phyloP scores from a whole-genome alignment of 192 early-diverging fungal genomes.

The Lobosporangium transversale region DNA sequence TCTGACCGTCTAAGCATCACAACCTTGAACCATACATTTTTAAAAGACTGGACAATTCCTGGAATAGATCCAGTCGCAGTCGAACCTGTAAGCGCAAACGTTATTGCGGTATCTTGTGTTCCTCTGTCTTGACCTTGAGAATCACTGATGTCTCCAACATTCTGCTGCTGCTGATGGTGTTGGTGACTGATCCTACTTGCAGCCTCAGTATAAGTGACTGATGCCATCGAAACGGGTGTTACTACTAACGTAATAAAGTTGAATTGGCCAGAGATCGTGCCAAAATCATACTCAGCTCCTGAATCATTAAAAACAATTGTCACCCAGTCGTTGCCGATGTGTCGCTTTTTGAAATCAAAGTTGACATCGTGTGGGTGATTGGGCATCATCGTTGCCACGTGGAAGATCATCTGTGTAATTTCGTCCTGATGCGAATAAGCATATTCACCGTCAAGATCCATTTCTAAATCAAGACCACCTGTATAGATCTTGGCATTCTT shows the following conservation, averaged over 20 bases:
- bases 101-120: neutral
- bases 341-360: conserved; percentile 89
- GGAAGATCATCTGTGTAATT: conserved; percentile 91
- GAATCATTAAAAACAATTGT: conserved; percentile 95
- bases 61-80: neutral
- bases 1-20: conserved; percentile 75
- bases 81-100: neutral
- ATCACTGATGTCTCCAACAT: conserved; percentile 12
- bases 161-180: conserved; percentile 25
- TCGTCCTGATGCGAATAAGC: conserved; percentile 86
- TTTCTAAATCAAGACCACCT: conserved; percentile 87
- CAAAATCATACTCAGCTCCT: conserved; percentile 81
- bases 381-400: conserved; percentile 96
- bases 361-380: conserved; percentile 76
- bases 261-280: conserved; percentile 94
- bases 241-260: conserved; percentile 97
- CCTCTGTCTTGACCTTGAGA: neutral
- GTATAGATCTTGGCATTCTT: conserved; percentile 76
- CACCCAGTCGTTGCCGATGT: conserved; percentile 98
- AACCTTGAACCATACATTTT: conserved; percentile 67
- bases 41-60: conserved; percentile 28
- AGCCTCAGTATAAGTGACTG: conserved; percentile 29
- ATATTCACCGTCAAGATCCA: conserved; percentile 86
- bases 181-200: conserved; percentile 23
- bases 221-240: conserved; percentile 68